These are phyloP conservation scores for Priceomyces carsonii DNA, from an alignment of 805 yeast genomes.

Conservation along the genomic window DNA sequence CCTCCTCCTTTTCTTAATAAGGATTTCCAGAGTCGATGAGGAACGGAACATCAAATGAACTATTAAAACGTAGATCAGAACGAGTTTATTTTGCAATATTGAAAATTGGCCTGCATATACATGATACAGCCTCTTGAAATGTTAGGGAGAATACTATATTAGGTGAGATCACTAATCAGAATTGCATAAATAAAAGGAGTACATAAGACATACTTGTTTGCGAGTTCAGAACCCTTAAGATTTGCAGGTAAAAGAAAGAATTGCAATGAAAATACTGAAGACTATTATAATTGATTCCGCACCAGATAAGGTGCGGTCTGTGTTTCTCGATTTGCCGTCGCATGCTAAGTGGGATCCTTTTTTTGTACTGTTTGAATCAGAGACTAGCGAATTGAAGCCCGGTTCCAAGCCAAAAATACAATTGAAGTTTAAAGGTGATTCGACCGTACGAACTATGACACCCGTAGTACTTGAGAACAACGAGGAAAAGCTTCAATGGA, in stretches of 20 bases:
- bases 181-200: no score
- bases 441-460: slow-evolving; percentile 6
- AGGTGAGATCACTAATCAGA: no score
- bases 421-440: slow-evolving; percentile 8
- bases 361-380: slow-evolving; percentile 8
- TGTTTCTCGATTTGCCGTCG: slow-evolving; percentile 10
- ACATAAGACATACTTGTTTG: no score
- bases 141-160: no score
- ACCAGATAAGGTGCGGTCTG: slow-evolving; percentile 7
- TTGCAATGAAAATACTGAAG: background rate
- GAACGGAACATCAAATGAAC: no score
- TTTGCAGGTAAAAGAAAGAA: background rate
- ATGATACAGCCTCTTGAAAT: no score
- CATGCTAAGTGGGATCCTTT: slow-evolving; percentile 16
- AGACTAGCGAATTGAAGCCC: slow-evolving; percentile 1
- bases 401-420: slow-evolving; percentile 12
- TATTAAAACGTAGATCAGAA: no score
- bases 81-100: no score
- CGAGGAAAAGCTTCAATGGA: slow-evolving; percentile 11
- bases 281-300: slow-evolving; percentile 12
- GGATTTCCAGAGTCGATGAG: no score
- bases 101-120: no score
- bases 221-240: no score
- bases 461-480: slow-evolving; percentile 8
- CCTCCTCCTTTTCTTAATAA: no score